Percentiles rank a stretch among this genome's conserved stretches.
Evolutionary conservation across 306 rosid genomes (phyloP).

Genomic region (Pyrus bretschneideri): DNA sequence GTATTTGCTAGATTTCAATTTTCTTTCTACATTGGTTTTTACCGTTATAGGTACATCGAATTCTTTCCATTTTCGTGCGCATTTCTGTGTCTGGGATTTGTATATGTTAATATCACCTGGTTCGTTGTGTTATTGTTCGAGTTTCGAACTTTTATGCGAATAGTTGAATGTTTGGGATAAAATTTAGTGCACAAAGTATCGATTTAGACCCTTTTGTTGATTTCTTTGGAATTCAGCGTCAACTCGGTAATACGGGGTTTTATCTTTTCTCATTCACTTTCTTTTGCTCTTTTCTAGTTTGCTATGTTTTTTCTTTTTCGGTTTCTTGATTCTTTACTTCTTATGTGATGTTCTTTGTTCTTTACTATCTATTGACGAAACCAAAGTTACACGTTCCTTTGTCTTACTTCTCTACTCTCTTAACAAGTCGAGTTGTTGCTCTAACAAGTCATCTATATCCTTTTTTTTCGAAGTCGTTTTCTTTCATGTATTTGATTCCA

Average conservation of each 20-base stretch:
- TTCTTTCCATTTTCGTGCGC: background rate
- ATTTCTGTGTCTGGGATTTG: background rate
- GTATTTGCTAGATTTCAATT: too few species aligned
- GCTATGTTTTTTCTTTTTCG: background rate
- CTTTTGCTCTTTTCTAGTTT: background rate
- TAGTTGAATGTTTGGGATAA: background rate
- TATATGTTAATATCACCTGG: background rate
- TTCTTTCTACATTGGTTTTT: too few species aligned
- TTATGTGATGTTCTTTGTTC: slow-evolving; percentile 25
- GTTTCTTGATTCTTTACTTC: slow-evolving; percentile 15
- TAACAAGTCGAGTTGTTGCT: slow-evolving; percentile 15
- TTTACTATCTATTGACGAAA: slow-evolving; percentile 25
- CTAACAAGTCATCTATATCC: slow-evolving; percentile 15
- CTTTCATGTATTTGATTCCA: slow-evolving; percentile 13
- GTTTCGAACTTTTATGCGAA: background rate
- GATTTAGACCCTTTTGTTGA: background rate
- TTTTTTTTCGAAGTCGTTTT: slow-evolving; percentile 13
- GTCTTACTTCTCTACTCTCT: slow-evolving; percentile 24
- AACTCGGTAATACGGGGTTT: too few species aligned
- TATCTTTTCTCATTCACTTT: too few species aligned
- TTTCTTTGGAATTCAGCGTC: slow-evolving; percentile 4
- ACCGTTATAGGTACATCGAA: background rate
- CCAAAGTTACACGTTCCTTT: slow-evolving; percentile 24
- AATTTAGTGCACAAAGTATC: background rate
- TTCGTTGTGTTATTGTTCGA: background rate